Percentiles rank a stretch among this genome's conserved stretches.
phyloP scores from a whole-genome alignment of 129 eudicot species.

The Flaveria brownii region DNA sequence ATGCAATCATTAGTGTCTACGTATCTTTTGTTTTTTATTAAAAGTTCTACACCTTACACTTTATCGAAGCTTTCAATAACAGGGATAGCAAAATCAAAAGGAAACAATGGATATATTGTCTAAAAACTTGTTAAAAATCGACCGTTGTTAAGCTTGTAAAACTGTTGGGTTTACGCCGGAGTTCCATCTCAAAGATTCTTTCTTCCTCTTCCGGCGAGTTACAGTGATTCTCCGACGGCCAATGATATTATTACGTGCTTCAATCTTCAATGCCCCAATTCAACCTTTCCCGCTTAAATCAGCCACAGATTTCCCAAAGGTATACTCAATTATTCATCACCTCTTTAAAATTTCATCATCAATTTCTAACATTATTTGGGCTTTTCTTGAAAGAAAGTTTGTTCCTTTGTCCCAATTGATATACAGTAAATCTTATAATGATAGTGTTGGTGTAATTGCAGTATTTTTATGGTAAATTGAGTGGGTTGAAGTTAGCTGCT shows the following conservation, averaged over 20 bases:
- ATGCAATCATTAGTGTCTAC: no score
- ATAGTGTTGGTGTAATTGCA: constrained; percentile 33
- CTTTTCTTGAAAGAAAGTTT: background rate
- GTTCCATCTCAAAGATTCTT: background rate
- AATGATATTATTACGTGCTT: constrained; percentile 33
- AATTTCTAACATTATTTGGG: background rate
- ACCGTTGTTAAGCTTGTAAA: background rate
- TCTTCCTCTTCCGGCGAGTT: background rate
- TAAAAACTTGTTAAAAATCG: no score
- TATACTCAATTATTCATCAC: background rate
- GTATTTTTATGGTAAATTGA: constrained; percentile 31
- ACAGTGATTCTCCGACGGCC: background rate
- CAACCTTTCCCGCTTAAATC: constrained; percentile 46
- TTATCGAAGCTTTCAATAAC: no score
- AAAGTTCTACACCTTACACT: no score
- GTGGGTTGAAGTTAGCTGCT: constrained; percentile 34
- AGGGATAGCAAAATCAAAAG: no score
- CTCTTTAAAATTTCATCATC: background rate
- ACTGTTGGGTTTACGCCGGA: background rate
- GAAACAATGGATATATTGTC: no score
- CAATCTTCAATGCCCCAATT: constrained; percentile 35
- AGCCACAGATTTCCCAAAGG: constrained; percentile 37
- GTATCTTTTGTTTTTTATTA: no score
- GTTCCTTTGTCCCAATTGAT: background rate
- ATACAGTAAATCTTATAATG: background rate